Evolutionary conservation across 345 rosid species (phyloP), one percentile per base, ranked within the genome.

Genomic region (Moricandia arvensis): DNA sequence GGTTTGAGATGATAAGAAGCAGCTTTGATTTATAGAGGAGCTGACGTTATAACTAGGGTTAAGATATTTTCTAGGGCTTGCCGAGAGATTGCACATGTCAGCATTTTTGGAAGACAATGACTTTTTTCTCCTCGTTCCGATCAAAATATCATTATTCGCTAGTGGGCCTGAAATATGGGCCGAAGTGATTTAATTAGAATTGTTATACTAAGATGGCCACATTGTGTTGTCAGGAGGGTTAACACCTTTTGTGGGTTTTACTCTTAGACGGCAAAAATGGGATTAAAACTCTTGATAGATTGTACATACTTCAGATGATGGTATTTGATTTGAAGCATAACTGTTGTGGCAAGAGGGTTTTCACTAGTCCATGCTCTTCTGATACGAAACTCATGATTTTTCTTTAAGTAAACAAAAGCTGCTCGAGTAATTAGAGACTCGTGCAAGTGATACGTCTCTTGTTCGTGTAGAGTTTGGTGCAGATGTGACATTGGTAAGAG

Each of bases 1-100:
- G 80, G 53, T 34, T 49, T 55, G 17, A 3, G 53, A 2, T 11
- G 76, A 71, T 7, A 60, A 72, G 76, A 78, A 16, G 18, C 24
- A 13, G 38, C 63, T 34, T 51, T 53, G n/a, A 66, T 72, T 72
- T 78, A 78, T 72, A 78, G 66, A 53, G 27, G 43, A 57, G 76
- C 5, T 34, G 73, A 72, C 55, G 33, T 65, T 5, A 58, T 65
- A 70, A 70, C 75, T 34, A 63, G 51, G 60, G 80, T 70, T 76
- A 17, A 54, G 60, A 69, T 67, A 38, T 27, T 69, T 9, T 69
- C 45, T 59, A 71, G 57, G 72, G 67, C 33, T 61, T 71, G 65
- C 8, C 27, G 9, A 45, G 53, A 45, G 53, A 45, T 45, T 29
- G 31, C 75, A 45, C 72, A 77, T 71, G 80, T 77, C 75, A 57